Evolutionary conservation across 805 yeast genomes (phyloP).

Genomic region (Starmerella scarabaei): DNA sequence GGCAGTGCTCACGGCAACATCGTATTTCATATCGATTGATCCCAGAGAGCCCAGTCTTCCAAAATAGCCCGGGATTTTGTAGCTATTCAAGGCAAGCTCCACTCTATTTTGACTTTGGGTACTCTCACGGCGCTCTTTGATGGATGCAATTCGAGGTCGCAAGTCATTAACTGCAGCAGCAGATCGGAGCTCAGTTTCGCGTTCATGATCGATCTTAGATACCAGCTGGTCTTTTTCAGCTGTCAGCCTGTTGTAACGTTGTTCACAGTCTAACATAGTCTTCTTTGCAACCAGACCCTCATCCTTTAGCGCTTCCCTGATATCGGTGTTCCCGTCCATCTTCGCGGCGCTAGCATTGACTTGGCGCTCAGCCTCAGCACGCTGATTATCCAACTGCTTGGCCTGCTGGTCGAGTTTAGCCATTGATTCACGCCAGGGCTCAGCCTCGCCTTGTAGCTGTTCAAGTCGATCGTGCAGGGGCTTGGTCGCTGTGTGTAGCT

Average conservation of each 20-base stretch:
- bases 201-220: slow-evolving; percentile 25
- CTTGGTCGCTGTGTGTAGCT: slow-evolving; percentile 62
- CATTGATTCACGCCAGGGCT: slow-evolving; percentile 64
- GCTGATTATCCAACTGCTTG: slow-evolving; percentile 50
- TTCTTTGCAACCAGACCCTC: slow-evolving; percentile 26
- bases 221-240: slow-evolving; percentile 32
- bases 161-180: slow-evolving; percentile 23
- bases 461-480: slow-evolving; percentile 54
- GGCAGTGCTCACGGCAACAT: slow-evolving; percentile 89
- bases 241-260: slow-evolving; percentile 17
- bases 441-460: slow-evolving; percentile 47
- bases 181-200: slow-evolving; percentile 27
- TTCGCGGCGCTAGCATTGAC: slow-evolving; percentile 46
- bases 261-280: slow-evolving; percentile 26
- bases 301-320: slow-evolving; percentile 32
- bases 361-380: slow-evolving; percentile 51
- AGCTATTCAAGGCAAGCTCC: slow-evolving; percentile 48
- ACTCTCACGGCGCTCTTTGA: slow-evolving; percentile 43
- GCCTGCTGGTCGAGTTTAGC: slow-evolving; percentile 35
- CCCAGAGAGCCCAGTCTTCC: slow-evolving; percentile 91
- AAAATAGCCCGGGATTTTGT: slow-evolving; percentile 68
- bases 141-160: slow-evolving; percentile 42
- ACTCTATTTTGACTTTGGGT: slow-evolving; percentile 63
- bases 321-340: slow-evolving; percentile 29
- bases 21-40: slow-evolving; percentile 75